A percentile compares a stretch with the other conserved stretches of the same genome.
Evolutionary conservation across 2,329 filamentous ascomycete species (phyloP).

Genomic region (Dactylellina cionopaga): DNA sequence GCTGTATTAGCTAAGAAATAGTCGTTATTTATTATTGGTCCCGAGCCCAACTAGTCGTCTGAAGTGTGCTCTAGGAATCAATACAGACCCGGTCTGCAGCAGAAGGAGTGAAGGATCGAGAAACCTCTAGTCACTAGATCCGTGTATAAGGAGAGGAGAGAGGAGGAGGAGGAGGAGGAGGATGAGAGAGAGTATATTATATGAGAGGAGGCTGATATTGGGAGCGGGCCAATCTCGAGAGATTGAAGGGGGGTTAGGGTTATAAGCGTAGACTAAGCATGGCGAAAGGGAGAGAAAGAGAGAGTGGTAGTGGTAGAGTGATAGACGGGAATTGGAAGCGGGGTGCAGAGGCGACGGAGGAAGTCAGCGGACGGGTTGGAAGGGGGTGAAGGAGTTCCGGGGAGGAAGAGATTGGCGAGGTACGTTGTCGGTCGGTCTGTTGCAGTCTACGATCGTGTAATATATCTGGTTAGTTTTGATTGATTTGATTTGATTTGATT

Average conservation of each 20-base stretch:
- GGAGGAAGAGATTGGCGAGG: background rate
- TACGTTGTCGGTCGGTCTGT: too few relatives aligned
- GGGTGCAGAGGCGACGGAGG: background rate
- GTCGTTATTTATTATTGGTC: too few relatives aligned
- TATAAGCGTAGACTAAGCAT: slow-evolving; percentile 50
- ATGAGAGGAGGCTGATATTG: background rate
- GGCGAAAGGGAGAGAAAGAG: slow-evolving; percentile 7
- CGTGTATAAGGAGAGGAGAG: background rate
- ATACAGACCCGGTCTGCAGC: slow-evolving; percentile 25
- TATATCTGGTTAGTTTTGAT: too few relatives aligned
- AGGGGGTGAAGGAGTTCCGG: background rate
- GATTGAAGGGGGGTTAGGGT: slow-evolving; percentile 36
- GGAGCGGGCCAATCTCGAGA: slow-evolving; percentile 26
- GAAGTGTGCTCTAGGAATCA: slow-evolving; percentile 8
- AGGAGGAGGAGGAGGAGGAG: background rate
- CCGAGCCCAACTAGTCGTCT: too few relatives aligned
- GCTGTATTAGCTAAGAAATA: too few relatives aligned
- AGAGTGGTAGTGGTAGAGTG: background rate
- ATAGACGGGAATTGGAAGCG: background rate
- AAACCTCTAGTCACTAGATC: background rate
- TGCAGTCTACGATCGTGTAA: too few relatives aligned
- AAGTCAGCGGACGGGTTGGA: background rate
- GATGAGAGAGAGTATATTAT: background rate
- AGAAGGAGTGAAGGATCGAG: background rate
- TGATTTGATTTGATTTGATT: too few relatives aligned